Percentiles rank a stretch among this genome's conserved stretches.
Conservation (phyloP, 2,329 filamentous ascomycete genomes). For the Diaporthe destruens region DNA sequence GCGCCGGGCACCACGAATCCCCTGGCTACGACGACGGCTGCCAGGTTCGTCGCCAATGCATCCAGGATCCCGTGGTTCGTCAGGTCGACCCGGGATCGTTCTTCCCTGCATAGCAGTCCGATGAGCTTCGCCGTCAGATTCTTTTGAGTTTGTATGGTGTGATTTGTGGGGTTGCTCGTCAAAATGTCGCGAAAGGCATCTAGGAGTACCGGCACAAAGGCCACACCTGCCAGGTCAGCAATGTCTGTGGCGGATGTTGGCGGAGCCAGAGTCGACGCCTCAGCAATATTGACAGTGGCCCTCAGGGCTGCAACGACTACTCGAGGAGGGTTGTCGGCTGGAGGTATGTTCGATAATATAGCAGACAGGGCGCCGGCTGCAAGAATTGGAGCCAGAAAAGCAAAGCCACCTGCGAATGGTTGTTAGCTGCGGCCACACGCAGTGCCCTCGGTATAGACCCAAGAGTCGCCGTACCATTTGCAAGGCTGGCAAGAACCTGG, state of each 20-base stretch:
- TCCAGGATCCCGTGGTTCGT: conserved; percentile 82
- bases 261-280: conserved; percentile 70
- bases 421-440: conserved; percentile 16
- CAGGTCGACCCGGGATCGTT: conserved; percentile 78
- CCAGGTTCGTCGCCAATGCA: conserved; percentile 80
- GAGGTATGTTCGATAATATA: conserved; percentile 79
- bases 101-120: conserved; percentile 72
- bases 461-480: conserved; percentile 72
- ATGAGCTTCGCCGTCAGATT: conserved; percentile 70
- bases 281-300: conserved; percentile 77
- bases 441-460: neutral
- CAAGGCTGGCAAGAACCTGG: conserved; percentile 86
- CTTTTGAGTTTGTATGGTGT: conserved; percentile 71
- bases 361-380: conserved; percentile 75
- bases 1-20: conserved; percentile 78
- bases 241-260: conserved; percentile 62
- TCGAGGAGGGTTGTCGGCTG: conserved; percentile 71
- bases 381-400: conserved; percentile 81
- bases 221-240: conserved; percentile 67
- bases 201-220: conserved; percentile 75
- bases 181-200: conserved; percentile 72
- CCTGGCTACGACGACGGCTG: conserved; percentile 75
- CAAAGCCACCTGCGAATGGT: conserved; percentile 74
- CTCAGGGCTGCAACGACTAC: conserved; percentile 81
- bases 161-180: conserved; percentile 21